Conservation (phyloP, 352 stramenopile species). For the Elongisporangium undulatum region DNA sequence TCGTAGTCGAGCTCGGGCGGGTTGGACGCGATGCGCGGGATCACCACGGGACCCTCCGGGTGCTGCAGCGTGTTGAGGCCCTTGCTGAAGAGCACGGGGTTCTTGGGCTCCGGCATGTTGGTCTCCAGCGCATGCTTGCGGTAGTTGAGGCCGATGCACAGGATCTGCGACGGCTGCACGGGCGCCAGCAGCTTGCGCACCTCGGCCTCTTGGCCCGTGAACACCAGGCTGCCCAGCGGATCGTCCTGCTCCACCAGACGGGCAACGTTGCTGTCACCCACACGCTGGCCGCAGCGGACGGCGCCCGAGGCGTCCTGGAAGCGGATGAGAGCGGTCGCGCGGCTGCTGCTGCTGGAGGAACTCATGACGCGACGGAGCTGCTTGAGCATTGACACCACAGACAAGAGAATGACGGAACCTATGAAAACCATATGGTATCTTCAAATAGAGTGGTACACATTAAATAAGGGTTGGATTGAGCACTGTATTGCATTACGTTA, state of each 20-base stretch:
- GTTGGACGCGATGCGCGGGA: constrained; percentile 63
- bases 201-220: constrained; percentile 56
- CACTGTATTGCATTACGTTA: no score
- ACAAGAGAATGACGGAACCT: not conserved
- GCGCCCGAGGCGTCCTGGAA: constrained; percentile 57
- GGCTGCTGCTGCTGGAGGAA: constrained; percentile 8
- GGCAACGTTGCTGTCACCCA: constrained; percentile 24
- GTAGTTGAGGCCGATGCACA: constrained; percentile 90
- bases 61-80: constrained; percentile 73
- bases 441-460: not conserved
- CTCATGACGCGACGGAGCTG: constrained; percentile 5
- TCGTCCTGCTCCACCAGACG: constrained; percentile 66
- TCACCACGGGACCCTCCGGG: constrained; percentile 72
- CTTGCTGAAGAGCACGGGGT: constrained; percentile 88
- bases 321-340: constrained; percentile 48
- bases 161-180: constrained; percentile 77
- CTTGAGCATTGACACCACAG: not conserved
- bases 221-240: constrained; percentile 48
- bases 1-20: constrained; percentile 88
- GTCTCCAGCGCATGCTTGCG: constrained; percentile 85
- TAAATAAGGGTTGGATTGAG: not conserved
- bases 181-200: constrained; percentile 76
- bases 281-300: constrained; percentile 57
- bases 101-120: constrained; percentile 78
- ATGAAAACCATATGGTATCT: not conserved